Evolutionary conservation across 257 asterid genomes (phyloP).

Genomic region (Mitragyna speciosa): DNA sequence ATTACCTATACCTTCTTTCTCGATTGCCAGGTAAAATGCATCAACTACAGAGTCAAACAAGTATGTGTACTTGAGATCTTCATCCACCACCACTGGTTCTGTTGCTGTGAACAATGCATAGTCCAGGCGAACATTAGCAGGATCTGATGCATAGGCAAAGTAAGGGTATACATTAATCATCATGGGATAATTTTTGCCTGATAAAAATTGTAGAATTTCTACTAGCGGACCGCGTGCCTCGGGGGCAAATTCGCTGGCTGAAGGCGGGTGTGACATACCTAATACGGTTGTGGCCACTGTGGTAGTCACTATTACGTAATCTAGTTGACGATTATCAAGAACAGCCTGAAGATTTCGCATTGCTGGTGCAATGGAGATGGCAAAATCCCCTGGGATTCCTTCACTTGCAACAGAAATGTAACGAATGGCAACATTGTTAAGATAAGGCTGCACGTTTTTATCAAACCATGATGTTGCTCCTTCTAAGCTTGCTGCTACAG

Average conservation of each 20-base stretch:
- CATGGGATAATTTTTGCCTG: conserved; percentile 16
- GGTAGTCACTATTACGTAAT: conserved; percentile 1
- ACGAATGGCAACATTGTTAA: conserved; percentile 12
- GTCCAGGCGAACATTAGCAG: background rate
- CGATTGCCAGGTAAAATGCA: conserved; percentile 34
- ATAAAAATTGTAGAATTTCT: conserved; percentile 29
- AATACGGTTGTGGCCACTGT: conserved; percentile 15
- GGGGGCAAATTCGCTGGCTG: conserved; percentile 2
- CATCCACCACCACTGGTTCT: background rate
- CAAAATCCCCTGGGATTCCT: conserved; percentile 19
- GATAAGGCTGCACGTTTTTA: conserved; percentile 18
- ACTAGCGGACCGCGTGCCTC: conserved; percentile 14
- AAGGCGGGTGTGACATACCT: conserved; percentile 33
- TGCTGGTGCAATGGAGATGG: background rate
- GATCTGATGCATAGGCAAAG: conserved; percentile 23
- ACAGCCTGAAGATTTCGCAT: background rate
- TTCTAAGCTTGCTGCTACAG: conserved; percentile 12
- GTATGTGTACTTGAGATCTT: conserved; percentile 26
- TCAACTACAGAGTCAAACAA: conserved; percentile 47
- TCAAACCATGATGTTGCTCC: conserved; percentile 40
- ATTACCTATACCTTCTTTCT: conserved; percentile 28
- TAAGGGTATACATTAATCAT: conserved; percentile 48
- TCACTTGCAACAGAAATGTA: conserved; percentile 45
- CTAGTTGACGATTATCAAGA: background rate
- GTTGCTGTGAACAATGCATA: conserved; percentile 35